phyloP scores from a whole-genome alignment of 495 filamentous ascomycete species.

The Tuber microsphaerosporum region DNA sequence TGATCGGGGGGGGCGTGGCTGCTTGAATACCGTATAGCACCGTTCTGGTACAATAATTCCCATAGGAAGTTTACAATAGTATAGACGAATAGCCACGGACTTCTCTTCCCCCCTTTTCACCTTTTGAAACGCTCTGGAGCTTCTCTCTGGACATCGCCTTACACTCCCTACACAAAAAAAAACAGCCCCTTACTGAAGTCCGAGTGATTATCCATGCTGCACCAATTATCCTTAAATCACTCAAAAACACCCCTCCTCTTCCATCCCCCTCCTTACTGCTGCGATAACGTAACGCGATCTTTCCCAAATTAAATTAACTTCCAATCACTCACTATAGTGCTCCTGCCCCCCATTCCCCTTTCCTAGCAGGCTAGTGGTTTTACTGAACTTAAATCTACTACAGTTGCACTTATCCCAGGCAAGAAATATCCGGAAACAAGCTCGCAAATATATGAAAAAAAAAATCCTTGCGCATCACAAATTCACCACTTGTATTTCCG shows the following conservation, averaged over 20 bases:
- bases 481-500: too few species aligned
- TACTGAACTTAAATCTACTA: neutral
- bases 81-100: neutral
- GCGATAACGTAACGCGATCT: neutral
- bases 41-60: neutral
- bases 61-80: neutral
- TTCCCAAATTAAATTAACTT: neutral
- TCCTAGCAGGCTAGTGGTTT: neutral
- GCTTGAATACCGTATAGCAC: neutral
- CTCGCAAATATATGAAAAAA: too few species aligned
- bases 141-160: neutral
- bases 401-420: too few species aligned
- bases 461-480: too few species aligned
- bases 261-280: neutral
- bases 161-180: neutral
- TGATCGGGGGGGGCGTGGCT: too few species aligned
- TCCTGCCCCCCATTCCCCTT: neutral
- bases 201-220: neutral
- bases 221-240: neutral
- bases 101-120: neutral
- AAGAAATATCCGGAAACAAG: too few species aligned
- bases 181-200: neutral
- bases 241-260: neutral
- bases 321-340: neutral
- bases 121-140: too few species aligned